A percentile compares a stretch with the other conserved stretches of the same genome.
Conservation (phyloP, 805 yeast species). For the Ogataea henricii region DNA sequence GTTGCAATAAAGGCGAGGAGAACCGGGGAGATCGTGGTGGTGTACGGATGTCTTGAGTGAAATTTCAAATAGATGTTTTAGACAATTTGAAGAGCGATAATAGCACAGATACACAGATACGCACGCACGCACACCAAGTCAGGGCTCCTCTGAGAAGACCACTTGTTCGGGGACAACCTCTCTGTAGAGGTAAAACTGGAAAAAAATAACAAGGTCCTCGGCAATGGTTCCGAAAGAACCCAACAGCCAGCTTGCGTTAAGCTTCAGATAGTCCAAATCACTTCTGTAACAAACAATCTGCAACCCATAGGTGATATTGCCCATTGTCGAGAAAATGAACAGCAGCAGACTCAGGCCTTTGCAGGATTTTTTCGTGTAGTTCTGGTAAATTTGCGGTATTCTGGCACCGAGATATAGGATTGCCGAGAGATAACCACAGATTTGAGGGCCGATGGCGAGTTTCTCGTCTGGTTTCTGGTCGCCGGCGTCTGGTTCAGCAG, state of each 20-base stretch:
- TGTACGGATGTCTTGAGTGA: neutral
- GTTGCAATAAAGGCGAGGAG: too few relatives aligned
- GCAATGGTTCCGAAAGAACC: slow-evolving; percentile 78
- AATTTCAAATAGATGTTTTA: too few relatives aligned
- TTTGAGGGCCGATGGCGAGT: slow-evolving; percentile 58
- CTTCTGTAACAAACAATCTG: slow-evolving; percentile 68
- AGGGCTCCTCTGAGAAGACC: slow-evolving; percentile 13
- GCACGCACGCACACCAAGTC: neutral
- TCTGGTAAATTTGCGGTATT: slow-evolving; percentile 81
- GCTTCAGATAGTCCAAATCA: slow-evolving; percentile 58
- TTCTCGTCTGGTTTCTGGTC: slow-evolving; percentile 23
- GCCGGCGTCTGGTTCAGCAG: slow-evolving; percentile 25
- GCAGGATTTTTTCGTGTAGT: slow-evolving; percentile 74
- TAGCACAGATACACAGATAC: neutral
- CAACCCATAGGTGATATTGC: slow-evolving; percentile 73
- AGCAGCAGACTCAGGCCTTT: slow-evolving; percentile 83
- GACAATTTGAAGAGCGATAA: neutral
- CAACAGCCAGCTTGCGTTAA: slow-evolving; percentile 74
- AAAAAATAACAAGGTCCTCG: slow-evolving; percentile 66
- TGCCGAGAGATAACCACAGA: slow-evolving; percentile 73
- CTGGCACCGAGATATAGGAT: slow-evolving; percentile 69
- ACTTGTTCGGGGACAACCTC: slow-evolving; percentile 23
- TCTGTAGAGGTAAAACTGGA: slow-evolving; percentile 66
- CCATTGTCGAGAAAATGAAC: slow-evolving; percentile 71
- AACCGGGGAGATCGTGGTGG: too few relatives aligned